These are phyloP conservation scores for Mrakia blollopis DNA, from an alignment of 768 basidiomycete species.

Conservation along the genomic window DNA sequence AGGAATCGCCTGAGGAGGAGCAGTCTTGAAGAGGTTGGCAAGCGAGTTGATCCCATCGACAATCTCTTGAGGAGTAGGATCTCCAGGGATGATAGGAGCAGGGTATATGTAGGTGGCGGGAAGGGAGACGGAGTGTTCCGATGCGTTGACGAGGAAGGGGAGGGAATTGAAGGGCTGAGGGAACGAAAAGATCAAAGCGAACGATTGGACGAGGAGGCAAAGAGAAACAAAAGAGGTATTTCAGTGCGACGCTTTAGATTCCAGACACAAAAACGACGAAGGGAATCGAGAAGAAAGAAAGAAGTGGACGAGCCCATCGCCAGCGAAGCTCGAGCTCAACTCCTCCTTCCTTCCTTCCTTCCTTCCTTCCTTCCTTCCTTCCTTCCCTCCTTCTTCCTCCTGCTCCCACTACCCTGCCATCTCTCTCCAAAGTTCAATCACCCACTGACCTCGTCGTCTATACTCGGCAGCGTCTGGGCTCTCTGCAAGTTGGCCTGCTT, in stretches of 20 bases:
- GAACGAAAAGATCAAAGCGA: too few relatives aligned
- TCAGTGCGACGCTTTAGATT: too few relatives aligned
- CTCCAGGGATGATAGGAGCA: not conserved
- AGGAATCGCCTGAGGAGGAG: conserved; percentile 25
- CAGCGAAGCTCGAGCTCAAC: too few relatives aligned
- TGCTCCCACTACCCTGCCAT: too few relatives aligned
- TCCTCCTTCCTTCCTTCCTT: too few relatives aligned
- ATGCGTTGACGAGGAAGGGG: not conserved
- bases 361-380: too few relatives aligned
- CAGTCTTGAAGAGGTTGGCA: conserved; percentile 11
- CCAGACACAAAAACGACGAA: too few relatives aligned
- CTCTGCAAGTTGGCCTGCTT: conserved; percentile 18
- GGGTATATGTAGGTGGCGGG: not conserved
- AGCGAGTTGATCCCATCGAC: conserved; percentile 22
- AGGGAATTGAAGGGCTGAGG: conserved; percentile 6
- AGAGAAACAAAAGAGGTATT: not conserved
- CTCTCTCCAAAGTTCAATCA: too few relatives aligned
- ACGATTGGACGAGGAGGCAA: too few relatives aligned
- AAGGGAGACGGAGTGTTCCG: conserved; percentile 9
- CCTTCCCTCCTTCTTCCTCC: too few relatives aligned
- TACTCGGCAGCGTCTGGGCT: not conserved
- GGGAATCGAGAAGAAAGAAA: too few relatives aligned
- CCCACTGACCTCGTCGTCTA: conserved; percentile 21
- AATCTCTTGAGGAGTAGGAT: not conserved
- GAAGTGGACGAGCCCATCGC: not conserved